Base-by-base conservation (phyloP, 2,329 filamentous ascomycete species). In the Aspergillus awamori region DNA sequence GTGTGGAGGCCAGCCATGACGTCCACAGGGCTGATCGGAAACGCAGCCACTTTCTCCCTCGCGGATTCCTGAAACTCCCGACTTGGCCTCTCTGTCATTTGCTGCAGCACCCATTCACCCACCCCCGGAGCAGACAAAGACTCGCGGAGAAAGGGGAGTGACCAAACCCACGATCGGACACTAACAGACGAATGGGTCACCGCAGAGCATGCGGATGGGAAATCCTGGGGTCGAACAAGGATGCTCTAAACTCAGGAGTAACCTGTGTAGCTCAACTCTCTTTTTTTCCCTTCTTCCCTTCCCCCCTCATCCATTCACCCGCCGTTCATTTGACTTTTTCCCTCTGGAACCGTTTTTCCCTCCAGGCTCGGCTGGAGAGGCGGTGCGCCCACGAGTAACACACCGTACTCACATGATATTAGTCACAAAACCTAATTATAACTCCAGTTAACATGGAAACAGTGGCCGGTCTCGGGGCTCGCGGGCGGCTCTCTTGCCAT, bases 21-120 rank as follows among this genome's bases (percentile, higher is more conserved):
- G n/a, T 41, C 51, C 43, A 60, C 54, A 61, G 56, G 62, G 63
- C 61, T 63, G 58, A 65, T 54, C 59, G 49, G 53, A 58, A 49
- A 47, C 17, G 26, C 63, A 64, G 63, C 67, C 63, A 70, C 62
- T 66, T 39, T 58, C 45, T 57, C 57, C 57, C 36, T 59, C 59
- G 41, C 59, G 36, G 62, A 69, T 73, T 67, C 73, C 73, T 75
- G 70, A 73, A 70, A 65, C 64, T 68, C 67, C 73, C 73, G 73
- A 74, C 48, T 63, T 64, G 53, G 57, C 59, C 64, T 49, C 49
- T 60, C 57, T 62, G 49, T 65, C 58, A 72, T 72, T 71, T 69
- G 67, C 62, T 63, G 47, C 39, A 36, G 39, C n/a, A 45, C 22
- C 38, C 22, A 10, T 36, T 51, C 26, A 28, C 30, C 33, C 53